Conservation (phyloP, 2,329 filamentous ascomycete genomes). For the Pseudogymnoascus sp. region DNA sequence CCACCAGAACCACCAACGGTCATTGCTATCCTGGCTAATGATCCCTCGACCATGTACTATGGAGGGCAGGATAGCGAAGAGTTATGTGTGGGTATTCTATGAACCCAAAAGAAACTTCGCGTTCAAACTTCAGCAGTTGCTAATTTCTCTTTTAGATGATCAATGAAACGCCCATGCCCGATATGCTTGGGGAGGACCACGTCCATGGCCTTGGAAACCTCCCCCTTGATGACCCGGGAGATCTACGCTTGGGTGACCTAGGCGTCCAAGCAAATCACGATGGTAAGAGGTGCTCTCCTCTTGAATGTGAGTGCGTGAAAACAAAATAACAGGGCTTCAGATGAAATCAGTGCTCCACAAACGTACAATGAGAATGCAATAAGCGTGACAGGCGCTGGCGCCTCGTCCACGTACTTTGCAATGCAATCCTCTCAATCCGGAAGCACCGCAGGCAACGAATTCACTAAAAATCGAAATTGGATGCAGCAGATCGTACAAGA, state of each 20-base stretch:
- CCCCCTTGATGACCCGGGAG: constrained; percentile 35
- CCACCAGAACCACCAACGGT: constrained; percentile 18
- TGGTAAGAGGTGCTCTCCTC: neutral
- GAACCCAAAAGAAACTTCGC: neutral
- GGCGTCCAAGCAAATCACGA: constrained; percentile 15
- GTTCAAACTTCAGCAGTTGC: neutral
- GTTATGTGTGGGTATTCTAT: neutral
- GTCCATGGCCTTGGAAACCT: constrained; percentile 33
- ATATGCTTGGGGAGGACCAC: constrained; percentile 38
- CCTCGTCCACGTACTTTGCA: constrained; percentile 25
- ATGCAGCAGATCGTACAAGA: constrained; percentile 83
- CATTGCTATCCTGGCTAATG: constrained; percentile 20
- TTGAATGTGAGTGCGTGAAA: neutral
- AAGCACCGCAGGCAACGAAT: constrained; percentile 53
- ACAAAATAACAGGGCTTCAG: neutral
- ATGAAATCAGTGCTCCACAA: neutral
- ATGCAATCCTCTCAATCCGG: constrained; percentile 19
- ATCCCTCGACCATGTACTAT: constrained; percentile 22
- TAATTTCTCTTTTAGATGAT: constrained; percentile 8
- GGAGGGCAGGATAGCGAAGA: neutral
- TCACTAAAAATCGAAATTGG: constrained; percentile 67
- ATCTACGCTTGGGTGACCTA: constrained; percentile 22
- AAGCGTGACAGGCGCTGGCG: constrained; percentile 25
- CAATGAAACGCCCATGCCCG: constrained; percentile 25
- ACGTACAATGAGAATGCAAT: constrained; percentile 17